These are phyloP conservation scores for Pseudoperonospora humuli DNA, from an alignment of 352 stramenopile species.

Conservation along the genomic window DNA sequence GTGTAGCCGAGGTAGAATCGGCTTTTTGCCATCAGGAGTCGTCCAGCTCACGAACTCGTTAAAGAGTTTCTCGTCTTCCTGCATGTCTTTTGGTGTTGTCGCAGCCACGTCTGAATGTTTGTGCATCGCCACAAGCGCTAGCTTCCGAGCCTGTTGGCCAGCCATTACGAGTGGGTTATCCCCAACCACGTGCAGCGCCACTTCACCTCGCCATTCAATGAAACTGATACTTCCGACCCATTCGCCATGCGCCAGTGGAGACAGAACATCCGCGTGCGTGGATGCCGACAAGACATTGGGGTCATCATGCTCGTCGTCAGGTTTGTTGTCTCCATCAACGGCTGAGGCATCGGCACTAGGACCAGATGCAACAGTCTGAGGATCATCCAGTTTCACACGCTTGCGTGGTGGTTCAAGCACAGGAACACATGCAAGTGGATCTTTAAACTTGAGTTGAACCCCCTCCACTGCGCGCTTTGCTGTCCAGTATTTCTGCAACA, in stretches of 20 bases:
- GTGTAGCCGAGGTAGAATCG: conserved; percentile 61
- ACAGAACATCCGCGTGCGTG: conserved; percentile 30
- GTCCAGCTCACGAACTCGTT: conserved; percentile 83
- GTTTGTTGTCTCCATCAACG: conserved; percentile 11
- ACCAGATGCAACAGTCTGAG: conserved; percentile 3
- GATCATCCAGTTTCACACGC: conserved; percentile 48
- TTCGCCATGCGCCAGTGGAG: conserved; percentile 46
- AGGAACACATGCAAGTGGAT: conserved; percentile 59
- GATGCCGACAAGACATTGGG: conserved; percentile 13
- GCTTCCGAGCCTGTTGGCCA: conserved; percentile 62
- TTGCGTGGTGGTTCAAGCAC: conserved; percentile 67
- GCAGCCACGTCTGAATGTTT: conserved; percentile 23
- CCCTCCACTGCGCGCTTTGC: conserved; percentile 67
- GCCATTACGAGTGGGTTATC: conserved; percentile 75
- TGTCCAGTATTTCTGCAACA: conserved; percentile 54
- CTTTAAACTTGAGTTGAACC: conserved; percentile 71
- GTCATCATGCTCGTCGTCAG: conserved; percentile 15
- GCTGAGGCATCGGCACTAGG: conserved; percentile 9
- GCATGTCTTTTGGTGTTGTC: conserved; percentile 21
- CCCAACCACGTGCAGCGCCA: conserved; percentile 66
- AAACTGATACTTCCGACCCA: conserved; percentile 80
- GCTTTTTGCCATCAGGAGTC: conserved; percentile 48
- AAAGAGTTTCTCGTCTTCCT: conserved; percentile 75
- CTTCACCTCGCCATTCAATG: conserved; percentile 76
- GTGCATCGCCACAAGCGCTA: conserved; percentile 66